Percentiles rank a stretch among this genome's conserved stretches.
Evolutionary conservation across 179 eudicot genomes (phyloP).

Genomic region (Beta corolliflora): DNA sequence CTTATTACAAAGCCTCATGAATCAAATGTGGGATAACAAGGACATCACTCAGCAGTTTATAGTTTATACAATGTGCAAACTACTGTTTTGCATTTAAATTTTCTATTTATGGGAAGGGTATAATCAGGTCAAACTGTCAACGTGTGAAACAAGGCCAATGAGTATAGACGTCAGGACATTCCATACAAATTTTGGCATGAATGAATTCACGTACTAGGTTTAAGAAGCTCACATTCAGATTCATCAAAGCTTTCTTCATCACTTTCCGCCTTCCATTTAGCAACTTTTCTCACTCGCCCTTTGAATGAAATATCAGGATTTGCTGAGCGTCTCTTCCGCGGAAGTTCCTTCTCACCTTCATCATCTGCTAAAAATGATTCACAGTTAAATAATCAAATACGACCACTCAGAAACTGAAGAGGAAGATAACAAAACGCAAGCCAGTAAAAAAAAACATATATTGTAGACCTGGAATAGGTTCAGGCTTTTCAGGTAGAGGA

Average conservation of each 20-base stretch:
- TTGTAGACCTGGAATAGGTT: slow-evolving; percentile 65
- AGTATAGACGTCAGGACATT: neutral
- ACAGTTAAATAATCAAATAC: slow-evolving; percentile 3
- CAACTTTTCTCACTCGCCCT: slow-evolving; percentile 95
- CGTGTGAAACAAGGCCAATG: neutral
- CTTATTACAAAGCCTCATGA: neutral
- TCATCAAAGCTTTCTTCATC: slow-evolving; percentile 76
- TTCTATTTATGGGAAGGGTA: neutral
- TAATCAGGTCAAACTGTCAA: neutral
- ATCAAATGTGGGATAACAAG: neutral
- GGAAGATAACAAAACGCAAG: neutral
- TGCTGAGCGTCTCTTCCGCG: slow-evolving; percentile 73
- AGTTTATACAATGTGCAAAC: neutral
- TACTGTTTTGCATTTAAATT: neutral
- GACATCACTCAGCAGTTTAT: neutral
- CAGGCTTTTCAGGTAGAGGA: slow-evolving; percentile 96
- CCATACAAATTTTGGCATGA: neutral
- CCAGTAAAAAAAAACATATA: slow-evolving; percentile 1
- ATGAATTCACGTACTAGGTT: neutral
- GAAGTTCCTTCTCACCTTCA: slow-evolving; percentile 77
- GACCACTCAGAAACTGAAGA: slow-evolving; percentile 5
- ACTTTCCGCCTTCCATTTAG: slow-evolving; percentile 76
- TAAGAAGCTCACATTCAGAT: slow-evolving; percentile 62
- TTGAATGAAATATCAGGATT: slow-evolving; percentile 72
- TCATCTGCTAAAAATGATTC: slow-evolving; percentile 42